Percentiles rank a stretch among this genome's conserved stretches.
Conservation (phyloP, 805 yeast genomes). For the Pichia thaimueangensis region DNA sequence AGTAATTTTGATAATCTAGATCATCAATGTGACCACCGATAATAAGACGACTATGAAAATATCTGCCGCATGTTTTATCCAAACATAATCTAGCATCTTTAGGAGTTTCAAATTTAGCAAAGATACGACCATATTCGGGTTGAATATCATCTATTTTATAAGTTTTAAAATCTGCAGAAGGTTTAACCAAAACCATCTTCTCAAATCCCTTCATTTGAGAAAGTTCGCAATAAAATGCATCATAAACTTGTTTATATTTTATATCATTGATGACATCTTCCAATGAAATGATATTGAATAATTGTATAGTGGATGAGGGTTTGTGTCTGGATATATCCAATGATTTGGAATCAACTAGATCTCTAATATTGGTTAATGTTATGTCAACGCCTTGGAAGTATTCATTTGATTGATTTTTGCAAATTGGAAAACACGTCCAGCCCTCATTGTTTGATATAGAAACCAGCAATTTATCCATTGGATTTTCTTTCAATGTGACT, state of each 20-base stretch:
- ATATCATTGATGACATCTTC: constrained; percentile 52
- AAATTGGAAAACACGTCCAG: constrained; percentile 34
- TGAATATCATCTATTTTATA: constrained; percentile 33
- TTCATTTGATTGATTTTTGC: constrained; percentile 25
- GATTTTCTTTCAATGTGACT: too few relatives aligned
- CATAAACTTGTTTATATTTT: constrained; percentile 41
- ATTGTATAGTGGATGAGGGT: constrained; percentile 46
- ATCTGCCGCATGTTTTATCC: constrained; percentile 52
- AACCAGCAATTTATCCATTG: constrained; percentile 23
- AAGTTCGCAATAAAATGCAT: constrained; percentile 42
- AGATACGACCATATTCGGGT: constrained; percentile 67
- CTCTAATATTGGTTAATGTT: constrained; percentile 18
- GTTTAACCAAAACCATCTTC: constrained; percentile 57
- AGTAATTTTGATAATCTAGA: constrained; percentile 42
- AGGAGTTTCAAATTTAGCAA: constrained; percentile 51
- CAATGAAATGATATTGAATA: constrained; percentile 60
- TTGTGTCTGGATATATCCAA: constrained; percentile 17
- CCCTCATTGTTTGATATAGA: constrained; percentile 31
- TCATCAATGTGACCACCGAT: constrained; percentile 58
- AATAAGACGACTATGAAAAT: constrained; percentile 62
- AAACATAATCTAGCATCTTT: constrained; percentile 51
- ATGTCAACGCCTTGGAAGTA: constrained; percentile 21
- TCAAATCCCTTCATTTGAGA: constrained; percentile 45
- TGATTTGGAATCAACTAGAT: constrained; percentile 10
- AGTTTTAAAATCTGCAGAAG: constrained; percentile 33